Percentiles rank a stretch among this genome's conserved stretches.
Conservation (phyloP, 768 basidiomycete genomes). For the Podaxis sp. region DNA sequence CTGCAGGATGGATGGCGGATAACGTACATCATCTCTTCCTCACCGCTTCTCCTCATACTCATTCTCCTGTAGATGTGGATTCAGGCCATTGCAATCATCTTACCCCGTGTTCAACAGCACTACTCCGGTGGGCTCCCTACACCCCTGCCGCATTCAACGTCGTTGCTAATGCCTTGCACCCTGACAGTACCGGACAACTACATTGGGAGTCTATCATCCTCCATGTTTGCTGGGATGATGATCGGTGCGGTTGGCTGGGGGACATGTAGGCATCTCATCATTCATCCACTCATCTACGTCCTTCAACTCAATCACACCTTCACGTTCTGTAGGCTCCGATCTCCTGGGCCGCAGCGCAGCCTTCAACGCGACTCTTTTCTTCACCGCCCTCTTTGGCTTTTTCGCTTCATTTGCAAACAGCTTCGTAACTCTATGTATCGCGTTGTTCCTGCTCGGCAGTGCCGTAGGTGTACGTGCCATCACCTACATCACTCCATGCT, state of each 20-base stretch:
- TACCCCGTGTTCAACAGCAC: slow-evolving; percentile 95
- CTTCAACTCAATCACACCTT: neutral
- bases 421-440: slow-evolving; percentile 67
- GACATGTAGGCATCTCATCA: slow-evolving; percentile 56
- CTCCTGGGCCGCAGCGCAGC: slow-evolving; percentile 84
- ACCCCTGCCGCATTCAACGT: neutral
- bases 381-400: slow-evolving; percentile 88
- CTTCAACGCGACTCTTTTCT: slow-evolving; percentile 90
- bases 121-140: slow-evolving; percentile 55
- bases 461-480: slow-evolving; percentile 80
- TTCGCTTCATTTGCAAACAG: slow-evolving; percentile 71
- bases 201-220: slow-evolving; percentile 82
- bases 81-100: slow-evolving; percentile 85
- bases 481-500: neutral
- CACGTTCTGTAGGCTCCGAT: slow-evolving; percentile 62
- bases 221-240: slow-evolving; percentile 98
- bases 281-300: neutral
- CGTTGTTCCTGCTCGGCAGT: slow-evolving; percentile 87
- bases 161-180: neutral
- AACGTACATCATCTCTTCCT: slow-evolving; percentile 54
- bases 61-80: slow-evolving; percentile 76
- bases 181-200: slow-evolving; percentile 65
- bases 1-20: slow-evolving; percentile 87
- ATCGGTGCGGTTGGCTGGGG: slow-evolving; percentile 91
- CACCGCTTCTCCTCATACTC: slow-evolving; percentile 19